Evolutionary conservation across 2,329 filamentous ascomycete species (phyloP).

Genomic region (Nigrograna mackinnonii): DNA sequence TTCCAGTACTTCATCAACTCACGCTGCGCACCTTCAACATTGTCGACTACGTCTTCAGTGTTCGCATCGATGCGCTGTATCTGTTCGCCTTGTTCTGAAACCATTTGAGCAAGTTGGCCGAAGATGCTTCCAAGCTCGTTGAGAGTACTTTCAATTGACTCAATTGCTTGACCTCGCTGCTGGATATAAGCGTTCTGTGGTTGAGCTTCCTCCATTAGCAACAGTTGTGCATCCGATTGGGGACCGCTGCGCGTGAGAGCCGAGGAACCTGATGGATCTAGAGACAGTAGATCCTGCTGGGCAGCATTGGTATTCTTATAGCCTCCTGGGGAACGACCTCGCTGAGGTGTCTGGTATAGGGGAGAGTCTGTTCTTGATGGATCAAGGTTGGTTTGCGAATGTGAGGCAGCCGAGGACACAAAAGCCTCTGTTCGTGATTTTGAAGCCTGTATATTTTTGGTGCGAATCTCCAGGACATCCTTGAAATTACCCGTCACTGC

Average conservation of each 20-base stretch:
- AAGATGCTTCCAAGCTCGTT: constrained; percentile 90
- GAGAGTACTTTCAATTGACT: constrained; percentile 95
- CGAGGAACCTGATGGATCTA: constrained; percentile 68
- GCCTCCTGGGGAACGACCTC: constrained; percentile 59
- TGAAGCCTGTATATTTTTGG: constrained; percentile 96
- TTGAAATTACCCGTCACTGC: constrained; percentile 97
- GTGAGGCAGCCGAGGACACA: constrained; percentile 83
- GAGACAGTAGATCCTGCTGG: constrained; percentile 71
- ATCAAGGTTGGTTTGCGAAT: constrained; percentile 64
- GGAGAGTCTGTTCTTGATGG: constrained; percentile 79
- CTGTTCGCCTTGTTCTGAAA: constrained; percentile 96
- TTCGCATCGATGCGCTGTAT: constrained; percentile 97
- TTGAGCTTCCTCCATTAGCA: constrained; percentile 89
- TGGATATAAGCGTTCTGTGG: constrained; percentile 87
- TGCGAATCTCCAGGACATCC: constrained; percentile 92
- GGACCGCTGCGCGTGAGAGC: constrained; percentile 50
- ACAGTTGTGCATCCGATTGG: constrained; percentile 80
- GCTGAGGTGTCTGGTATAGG: constrained; percentile 77
- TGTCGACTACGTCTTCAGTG: constrained; percentile 96
- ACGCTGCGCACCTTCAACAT: constrained; percentile 93
- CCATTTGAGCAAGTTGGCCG: constrained; percentile 93
- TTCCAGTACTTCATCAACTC: constrained; percentile 98
- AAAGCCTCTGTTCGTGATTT: constrained; percentile 94
- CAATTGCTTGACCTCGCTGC: constrained; percentile 91
- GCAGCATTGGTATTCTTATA: constrained; percentile 50